Conservation (phyloP, 139 green algal species). For the Chlamydomonas schloesseri region DNA sequence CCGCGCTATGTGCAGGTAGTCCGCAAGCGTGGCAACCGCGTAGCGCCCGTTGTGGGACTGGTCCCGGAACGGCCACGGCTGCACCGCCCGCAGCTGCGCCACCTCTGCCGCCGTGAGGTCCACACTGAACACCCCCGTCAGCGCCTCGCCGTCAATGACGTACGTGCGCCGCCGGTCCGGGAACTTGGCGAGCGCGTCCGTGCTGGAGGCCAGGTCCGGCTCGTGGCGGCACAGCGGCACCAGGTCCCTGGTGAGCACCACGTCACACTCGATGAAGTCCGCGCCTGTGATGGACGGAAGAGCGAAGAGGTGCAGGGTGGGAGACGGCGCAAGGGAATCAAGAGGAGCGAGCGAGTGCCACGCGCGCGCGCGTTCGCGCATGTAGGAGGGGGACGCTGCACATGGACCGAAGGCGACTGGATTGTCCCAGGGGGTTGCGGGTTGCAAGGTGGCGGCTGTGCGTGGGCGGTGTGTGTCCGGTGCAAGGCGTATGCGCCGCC, state of each 20-base stretch:
- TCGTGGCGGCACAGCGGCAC: conserved; percentile 78
- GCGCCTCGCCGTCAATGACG: conserved; percentile 61
- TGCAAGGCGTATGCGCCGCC: too few species aligned
- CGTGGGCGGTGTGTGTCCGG: too few species aligned
- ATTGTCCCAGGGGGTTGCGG: too few species aligned
- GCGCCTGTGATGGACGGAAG: conserved; percentile 52
- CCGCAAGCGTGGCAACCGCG: conserved; percentile 49
- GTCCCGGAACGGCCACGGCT: conserved; percentile 57
- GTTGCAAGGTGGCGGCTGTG: too few species aligned
- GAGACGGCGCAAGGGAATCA: neutral
- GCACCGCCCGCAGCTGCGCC: conserved; percentile 16
- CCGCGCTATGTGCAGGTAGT: conserved; percentile 46
- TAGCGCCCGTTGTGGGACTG: conserved; percentile 46
- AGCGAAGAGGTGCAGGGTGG: neutral
- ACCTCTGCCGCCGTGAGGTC: conserved; percentile 48
- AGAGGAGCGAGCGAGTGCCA: neutral
- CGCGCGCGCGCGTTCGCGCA: too few species aligned
- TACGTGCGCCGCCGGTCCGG: conserved; percentile 36
- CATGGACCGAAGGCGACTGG: too few species aligned
- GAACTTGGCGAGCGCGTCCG: conserved; percentile 65
- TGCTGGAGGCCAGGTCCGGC: conserved; percentile 66
- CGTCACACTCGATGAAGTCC: conserved; percentile 81
- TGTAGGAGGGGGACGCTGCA: too few species aligned
- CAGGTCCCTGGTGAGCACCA: conserved; percentile 72
- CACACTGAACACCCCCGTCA: conserved; percentile 49